A percentile compares a stretch with the other conserved stretches of the same genome.
These are phyloP conservation scores for Sanguinoderma infundibulare DNA, from an alignment of 1,284 basidiomycete species.

Conservation along the genomic window DNA sequence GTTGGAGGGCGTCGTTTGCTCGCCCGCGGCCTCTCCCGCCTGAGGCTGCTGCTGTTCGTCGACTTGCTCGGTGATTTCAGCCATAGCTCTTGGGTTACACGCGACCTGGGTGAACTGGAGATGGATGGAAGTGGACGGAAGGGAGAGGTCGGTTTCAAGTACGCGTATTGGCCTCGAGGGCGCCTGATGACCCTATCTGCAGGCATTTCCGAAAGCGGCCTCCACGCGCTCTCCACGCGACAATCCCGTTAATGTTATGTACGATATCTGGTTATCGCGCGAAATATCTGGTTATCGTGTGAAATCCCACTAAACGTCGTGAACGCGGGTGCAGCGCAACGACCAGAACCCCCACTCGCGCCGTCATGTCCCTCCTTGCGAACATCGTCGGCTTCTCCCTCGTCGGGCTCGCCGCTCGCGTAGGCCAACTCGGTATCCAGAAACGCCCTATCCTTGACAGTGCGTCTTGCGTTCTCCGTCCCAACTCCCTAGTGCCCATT, in stretches of 20 bases:
- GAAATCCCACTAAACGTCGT: not conserved
- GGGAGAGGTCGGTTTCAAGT: too few relatives aligned
- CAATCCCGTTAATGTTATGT: not conserved
- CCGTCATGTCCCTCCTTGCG: slow-evolving; percentile 70
- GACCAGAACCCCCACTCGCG: slow-evolving; percentile 10
- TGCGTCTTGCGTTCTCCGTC: slow-evolving; percentile 44
- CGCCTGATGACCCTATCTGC: not conserved
- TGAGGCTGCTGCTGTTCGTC: not conserved
- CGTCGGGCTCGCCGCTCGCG: slow-evolving; percentile 77
- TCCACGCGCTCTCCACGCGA: not conserved
- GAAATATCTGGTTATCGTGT: not conserved
- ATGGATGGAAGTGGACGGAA: not conserved
- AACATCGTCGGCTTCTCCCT: slow-evolving; percentile 80
- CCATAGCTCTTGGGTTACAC: not conserved
- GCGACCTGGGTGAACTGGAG: too few relatives aligned
- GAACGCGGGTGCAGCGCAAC: not conserved
- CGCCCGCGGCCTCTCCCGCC: slow-evolving; percentile 2
- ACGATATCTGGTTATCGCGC: not conserved
- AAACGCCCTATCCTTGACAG: slow-evolving; percentile 68
- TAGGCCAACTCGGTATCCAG: slow-evolving; percentile 85
- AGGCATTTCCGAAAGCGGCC: not conserved
- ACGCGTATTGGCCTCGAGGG: not conserved
- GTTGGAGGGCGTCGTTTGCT: slow-evolving; percentile 3
- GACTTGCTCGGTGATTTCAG: not conserved
- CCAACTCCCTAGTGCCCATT: not conserved